Evolutionary conservation across 176 grass and related monocot species (phyloP).

Genomic region (Bothriochloa decipiens): DNA sequence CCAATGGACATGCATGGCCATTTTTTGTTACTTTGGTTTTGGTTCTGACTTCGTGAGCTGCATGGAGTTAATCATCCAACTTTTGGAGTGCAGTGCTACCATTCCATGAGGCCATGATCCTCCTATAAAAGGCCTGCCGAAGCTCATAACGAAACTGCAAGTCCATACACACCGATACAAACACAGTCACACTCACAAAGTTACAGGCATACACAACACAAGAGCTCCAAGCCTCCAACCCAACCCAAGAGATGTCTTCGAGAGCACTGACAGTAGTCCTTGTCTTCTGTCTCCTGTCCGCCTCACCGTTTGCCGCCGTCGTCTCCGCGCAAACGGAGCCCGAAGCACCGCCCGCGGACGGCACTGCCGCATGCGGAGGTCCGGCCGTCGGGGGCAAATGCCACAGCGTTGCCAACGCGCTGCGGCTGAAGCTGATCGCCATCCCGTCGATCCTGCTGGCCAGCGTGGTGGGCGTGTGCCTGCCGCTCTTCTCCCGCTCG

Average conservation of each 20-base stretch:
- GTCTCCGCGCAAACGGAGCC: background rate
- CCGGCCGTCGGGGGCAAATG: background rate
- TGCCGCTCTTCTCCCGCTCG: conserved; percentile 63
- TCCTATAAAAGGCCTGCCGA: background rate
- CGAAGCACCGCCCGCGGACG: no score
- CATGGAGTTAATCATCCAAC: background rate
- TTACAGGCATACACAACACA: background rate
- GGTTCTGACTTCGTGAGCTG: background rate
- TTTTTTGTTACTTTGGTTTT: background rate
- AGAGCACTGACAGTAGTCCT: background rate
- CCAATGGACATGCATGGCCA: no score
- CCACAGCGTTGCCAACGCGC: background rate
- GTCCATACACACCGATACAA: background rate
- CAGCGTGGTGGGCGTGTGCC: conserved; percentile 66
- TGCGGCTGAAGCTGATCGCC: background rate
- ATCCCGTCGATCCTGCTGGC: background rate
- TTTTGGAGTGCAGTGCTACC: background rate
- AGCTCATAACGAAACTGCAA: background rate
- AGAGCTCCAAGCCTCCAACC: background rate
- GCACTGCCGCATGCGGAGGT: background rate
- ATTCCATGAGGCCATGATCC: background rate
- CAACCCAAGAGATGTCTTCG: background rate
- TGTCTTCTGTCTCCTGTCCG: background rate
- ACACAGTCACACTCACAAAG: background rate
- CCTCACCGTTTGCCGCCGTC: background rate